These are phyloP conservation scores for Blastocystis hominis DNA, from an alignment of 352 stramenopile species.

Conservation along the genomic window DNA sequence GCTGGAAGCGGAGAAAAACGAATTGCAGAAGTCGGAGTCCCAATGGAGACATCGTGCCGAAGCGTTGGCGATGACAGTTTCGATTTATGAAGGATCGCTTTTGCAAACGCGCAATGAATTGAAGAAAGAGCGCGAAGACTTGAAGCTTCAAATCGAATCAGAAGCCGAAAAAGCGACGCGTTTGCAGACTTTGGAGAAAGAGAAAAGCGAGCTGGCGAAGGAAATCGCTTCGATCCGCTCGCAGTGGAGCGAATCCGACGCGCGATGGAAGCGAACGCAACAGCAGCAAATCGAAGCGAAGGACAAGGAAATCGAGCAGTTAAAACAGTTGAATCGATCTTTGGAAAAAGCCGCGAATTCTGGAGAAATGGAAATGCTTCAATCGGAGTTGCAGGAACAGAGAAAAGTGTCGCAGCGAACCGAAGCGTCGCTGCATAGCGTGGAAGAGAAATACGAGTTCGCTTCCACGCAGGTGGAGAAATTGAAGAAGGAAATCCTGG, in stretches of 20 bases:
- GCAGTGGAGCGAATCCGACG: neutral
- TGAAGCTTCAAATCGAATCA: neutral
- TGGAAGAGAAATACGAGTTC: constrained; percentile 29
- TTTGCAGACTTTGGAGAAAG: neutral
- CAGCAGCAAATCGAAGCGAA: neutral
- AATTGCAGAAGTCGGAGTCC: neutral
- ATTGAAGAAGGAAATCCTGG: neutral
- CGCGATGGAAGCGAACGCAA: neutral
- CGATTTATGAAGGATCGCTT: neutral
- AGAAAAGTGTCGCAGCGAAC: neutral
- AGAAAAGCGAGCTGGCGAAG: neutral
- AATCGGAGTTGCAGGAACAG: neutral
- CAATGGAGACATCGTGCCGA: neutral
- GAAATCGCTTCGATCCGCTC: neutral
- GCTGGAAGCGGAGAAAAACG: neutral
- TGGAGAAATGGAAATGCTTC: neutral
- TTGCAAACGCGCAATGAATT: neutral
- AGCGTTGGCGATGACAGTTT: neutral
- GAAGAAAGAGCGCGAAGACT: neutral
- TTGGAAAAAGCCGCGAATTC: neutral
- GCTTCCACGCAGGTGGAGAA: neutral
- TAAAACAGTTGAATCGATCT: neutral
- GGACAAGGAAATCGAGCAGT: neutral
- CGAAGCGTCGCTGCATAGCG: neutral
- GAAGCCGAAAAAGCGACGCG: neutral